Conservation (phyloP, 306 rosid genomes). For the Citrullus amarus region DNA sequence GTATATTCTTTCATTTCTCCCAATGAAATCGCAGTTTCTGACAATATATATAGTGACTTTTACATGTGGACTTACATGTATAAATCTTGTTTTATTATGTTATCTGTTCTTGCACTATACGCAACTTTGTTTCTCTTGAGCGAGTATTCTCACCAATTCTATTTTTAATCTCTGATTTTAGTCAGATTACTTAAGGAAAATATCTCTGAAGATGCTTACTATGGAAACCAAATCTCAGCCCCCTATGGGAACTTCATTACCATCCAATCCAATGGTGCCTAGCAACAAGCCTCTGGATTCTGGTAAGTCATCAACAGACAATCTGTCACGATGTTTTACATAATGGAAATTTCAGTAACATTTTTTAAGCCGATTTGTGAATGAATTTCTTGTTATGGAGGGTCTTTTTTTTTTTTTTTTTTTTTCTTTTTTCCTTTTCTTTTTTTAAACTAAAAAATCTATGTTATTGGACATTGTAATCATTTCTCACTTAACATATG, state of each 20-base stretch:
- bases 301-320: constrained; percentile 23
- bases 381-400: neutral
- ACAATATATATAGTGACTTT: too few relatives aligned
- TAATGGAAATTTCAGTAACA: too few relatives aligned
- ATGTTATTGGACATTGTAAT: neutral
- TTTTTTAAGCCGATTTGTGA: neutral
- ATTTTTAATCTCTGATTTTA: neutral
- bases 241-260: constrained; percentile 18
- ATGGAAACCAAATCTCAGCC: constrained; percentile 65
- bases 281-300: constrained; percentile 48
- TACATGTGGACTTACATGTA: too few relatives aligned
- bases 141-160: neutral
- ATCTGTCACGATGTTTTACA: neutral
- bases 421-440: too few relatives aligned
- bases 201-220: constrained; percentile 38
- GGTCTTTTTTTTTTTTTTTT: too few relatives aligned
- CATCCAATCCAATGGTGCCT: constrained; percentile 35
- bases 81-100: neutral
- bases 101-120: neutral
- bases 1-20: too few relatives aligned
- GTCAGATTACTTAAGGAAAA: constrained; percentile 27
- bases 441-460: too few relatives aligned
- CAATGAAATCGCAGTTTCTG: too few relatives aligned
- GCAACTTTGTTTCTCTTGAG: neutral
- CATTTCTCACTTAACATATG: neutral